A percentile compares a stretch with the other conserved stretches of the same genome.
phyloP scores from a whole-genome alignment of 2,329 filamentous ascomycete species.

The Botrytis tulipae region DNA sequence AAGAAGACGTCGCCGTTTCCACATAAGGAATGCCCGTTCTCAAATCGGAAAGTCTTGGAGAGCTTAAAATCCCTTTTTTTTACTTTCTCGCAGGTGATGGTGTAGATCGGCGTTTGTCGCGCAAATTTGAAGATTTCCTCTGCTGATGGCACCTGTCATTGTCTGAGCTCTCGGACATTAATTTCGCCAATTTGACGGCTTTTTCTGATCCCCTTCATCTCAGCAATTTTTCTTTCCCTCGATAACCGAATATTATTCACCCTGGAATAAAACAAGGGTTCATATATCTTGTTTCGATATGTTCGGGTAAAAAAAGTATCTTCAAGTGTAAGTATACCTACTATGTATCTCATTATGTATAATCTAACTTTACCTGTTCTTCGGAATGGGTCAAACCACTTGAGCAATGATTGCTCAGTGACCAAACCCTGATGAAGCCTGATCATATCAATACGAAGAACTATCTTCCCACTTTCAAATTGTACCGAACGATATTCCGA shows the following conservation, averaged over 20 bases:
- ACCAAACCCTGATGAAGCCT: background rate
- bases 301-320: background rate
- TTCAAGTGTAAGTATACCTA: background rate
- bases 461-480: background rate
- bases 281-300: background rate
- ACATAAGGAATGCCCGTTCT: background rate
- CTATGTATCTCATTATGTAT: background rate
- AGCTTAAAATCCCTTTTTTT: background rate
- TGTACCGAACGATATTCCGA: conserved; percentile 1
- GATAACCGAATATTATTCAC: conserved; percentile 6
- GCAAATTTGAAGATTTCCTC: conserved; percentile 7
- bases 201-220: background rate
- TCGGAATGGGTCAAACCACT: background rate
- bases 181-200: conserved; percentile 4
- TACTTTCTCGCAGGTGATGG: background rate
- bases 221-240: conserved; percentile 1
- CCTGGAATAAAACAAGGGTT: conserved; percentile 3
- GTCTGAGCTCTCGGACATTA: conserved; percentile 13
- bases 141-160: conserved; percentile 3
- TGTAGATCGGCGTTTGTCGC: conserved; percentile 1
- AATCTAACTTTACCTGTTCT: background rate
- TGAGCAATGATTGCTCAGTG: background rate
- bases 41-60: background rate
- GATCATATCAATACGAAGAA: background rate
- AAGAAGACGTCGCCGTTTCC: background rate